These are phyloP conservation scores for Alternaria brassicicola DNA, from an alignment of 2,329 filamentous ascomycete species.

Conservation along the genomic window DNA sequence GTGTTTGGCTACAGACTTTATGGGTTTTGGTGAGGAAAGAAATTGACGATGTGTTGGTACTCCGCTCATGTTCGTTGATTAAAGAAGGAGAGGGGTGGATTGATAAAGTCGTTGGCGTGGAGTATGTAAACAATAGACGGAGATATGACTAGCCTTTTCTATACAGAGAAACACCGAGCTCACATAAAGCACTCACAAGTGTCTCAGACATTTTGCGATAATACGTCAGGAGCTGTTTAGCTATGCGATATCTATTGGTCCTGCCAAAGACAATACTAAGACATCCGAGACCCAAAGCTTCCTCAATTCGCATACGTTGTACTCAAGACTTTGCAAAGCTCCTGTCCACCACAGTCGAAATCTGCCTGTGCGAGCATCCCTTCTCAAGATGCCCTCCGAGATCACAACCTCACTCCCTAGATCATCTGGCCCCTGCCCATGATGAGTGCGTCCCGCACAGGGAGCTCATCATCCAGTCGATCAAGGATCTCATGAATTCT, in stretches of 20 bases:
- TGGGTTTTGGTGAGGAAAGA: no score
- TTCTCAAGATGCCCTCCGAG: neutral
- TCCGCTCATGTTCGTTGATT: neutral
- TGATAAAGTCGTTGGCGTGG: no score
- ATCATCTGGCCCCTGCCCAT: neutral
- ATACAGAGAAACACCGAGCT: neutral
- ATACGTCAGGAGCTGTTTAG: neutral
- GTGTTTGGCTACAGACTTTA: neutral
- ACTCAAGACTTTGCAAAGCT: neutral
- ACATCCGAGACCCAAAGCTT: neutral
- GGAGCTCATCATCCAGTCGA: neutral
- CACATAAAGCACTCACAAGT: neutral
- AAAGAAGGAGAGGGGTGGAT: neutral
- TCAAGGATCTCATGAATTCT: neutral
- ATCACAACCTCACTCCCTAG: neutral
- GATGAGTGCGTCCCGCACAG: neutral
- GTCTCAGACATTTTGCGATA: neutral
- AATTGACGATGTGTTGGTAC: neutral
- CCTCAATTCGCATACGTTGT: neutral
- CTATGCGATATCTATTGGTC: neutral
- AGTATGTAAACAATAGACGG: neutral
- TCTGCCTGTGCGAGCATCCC: neutral
- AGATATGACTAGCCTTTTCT: neutral
- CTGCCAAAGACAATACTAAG: neutral
- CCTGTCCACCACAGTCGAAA: neutral